Base-by-base conservation (phyloP, 2,329 filamentous ascomycete species). In the Diplocarpon rosae region DNA sequence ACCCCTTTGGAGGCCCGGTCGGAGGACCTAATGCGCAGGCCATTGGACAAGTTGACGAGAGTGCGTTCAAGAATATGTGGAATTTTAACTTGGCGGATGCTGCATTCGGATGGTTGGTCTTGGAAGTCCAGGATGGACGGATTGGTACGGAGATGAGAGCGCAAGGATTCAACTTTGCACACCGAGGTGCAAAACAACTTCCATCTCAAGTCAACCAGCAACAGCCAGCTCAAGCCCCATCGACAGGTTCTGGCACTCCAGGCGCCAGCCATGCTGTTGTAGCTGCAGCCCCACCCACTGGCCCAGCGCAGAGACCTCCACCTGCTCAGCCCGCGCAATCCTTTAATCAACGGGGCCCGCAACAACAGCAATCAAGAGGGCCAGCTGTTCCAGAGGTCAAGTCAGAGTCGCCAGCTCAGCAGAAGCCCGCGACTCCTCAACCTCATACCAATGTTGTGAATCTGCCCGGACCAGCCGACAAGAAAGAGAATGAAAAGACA, bases 11-110 rank as follows among this genome's bases (percentile, higher is more conserved):
- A 36, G 90, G 90, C 12, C 85, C 86, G 27, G 77, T 81, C 42
- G 78, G 80, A 39, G 84, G 83, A 32, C 80, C 73, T 33, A 69
- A 68, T 55, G 70, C 79, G 40, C 69, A 75, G 42, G 75, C 78
- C 46, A 81, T 86, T 40, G 92, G 92, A 28, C 85, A 94, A 60
- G 88, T 98, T 14, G 92, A 98, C 52, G 92, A 98, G 70, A 95
- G 89, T 59, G 92, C 92, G 1, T 98, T 98, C 76, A 98, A 98
- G 72, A 98, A 98, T 64, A 96, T 96, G 92, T 98, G 92, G 92
- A 98, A 98, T 66, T 98, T 98, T 69, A 96, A 96, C 65, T 68
- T 98, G 54, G 92, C 92, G 27, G 92, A 98, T 69, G 92, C 92
- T 44, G 90, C 92, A 15, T 98, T 96, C 63, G 92, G 92, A 49